A percentile compares a stretch with the other conserved stretches of the same genome.
Conservation (phyloP, 768 basidiomycete genomes). For the Mycena amicta region DNA sequence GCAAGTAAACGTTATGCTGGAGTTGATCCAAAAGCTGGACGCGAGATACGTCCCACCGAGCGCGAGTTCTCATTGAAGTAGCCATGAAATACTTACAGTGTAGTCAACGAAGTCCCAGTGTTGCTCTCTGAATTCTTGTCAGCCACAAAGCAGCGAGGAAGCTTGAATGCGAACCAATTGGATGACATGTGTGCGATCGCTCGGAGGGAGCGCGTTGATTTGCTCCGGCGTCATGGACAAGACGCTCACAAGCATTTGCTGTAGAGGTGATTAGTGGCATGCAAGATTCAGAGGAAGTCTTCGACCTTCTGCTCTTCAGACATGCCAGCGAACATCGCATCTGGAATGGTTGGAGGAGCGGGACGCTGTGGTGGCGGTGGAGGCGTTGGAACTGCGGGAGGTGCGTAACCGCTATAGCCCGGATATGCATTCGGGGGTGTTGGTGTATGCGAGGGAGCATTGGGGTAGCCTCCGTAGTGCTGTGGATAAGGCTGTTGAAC, state of each 20-base stretch:
- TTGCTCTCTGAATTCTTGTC: background rate
- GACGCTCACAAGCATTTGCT: constrained; percentile 80
- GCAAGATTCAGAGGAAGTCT: background rate
- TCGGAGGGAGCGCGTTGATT: constrained; percentile 70
- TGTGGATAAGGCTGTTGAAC: constrained; percentile 16
- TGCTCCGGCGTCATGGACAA: constrained; percentile 84
- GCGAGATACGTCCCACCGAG: constrained; percentile 12
- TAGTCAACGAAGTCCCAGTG: background rate
- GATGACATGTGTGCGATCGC: constrained; percentile 75
- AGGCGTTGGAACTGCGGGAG: constrained; percentile 4
- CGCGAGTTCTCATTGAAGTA: too few relatives aligned
- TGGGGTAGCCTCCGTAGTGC: background rate
- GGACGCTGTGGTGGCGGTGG: constrained; percentile 12
- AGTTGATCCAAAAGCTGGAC: constrained; percentile 27
- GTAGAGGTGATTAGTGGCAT: constrained; percentile 19
- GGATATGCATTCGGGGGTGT: constrained; percentile 2
- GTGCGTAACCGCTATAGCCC: constrained; percentile 21
- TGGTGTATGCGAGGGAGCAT: background rate
- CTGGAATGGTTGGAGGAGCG: constrained; percentile 6
- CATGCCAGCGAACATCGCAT: constrained; percentile 2
- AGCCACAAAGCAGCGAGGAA: too few relatives aligned
- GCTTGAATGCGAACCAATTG: constrained; percentile 73
- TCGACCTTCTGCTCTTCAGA: constrained; percentile 25
- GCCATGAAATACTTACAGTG: background rate
- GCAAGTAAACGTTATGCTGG: constrained; percentile 32